Base-by-base conservation (phyloP, 2,329 filamentous ascomycete genomes). In the Fusarium poae region DNA sequence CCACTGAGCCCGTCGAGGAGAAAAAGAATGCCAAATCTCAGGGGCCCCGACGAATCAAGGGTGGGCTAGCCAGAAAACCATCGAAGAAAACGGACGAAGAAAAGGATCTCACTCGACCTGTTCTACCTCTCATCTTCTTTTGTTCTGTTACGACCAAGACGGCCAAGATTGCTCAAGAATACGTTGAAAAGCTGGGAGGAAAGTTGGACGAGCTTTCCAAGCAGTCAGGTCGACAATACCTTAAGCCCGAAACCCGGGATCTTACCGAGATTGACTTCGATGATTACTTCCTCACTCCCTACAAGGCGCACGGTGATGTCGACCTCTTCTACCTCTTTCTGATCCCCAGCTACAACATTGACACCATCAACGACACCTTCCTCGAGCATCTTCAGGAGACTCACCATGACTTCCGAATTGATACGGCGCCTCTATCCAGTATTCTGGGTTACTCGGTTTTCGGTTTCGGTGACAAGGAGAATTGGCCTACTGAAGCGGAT, bases 361-460 rank as follows among this genome's bases (percentile, higher is more conserved):
- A 97, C 75, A 95, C 92, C 10, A 92, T 97, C 70, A 88, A 97
- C 71, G 92, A 94, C 75, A 95, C 89, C 18, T 94, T 98, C 77
- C 83, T 98, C 25, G 89, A 93, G 68, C 93, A 97, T 77, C 82
- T 99, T 8, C 86, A 92, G 76, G 95, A 99, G 78, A 98, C 94
- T 0, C 95, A 98, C 77, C 89, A 98, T 80, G 96, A 99, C 79
- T 98, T 98, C 83, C 89, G 95, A 60, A 97, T 99, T 70, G 94
- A 98, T 74, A 97, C 94, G 0, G 91, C 92, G 0, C 91, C 96
- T 1, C 80, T 99, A 46, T 89, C 91, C 0, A 82, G 85, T 2
- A 80, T 98, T 18, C 82, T 94, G 4, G 95, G 95, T 11, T 98
- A 97, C 76, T 93, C 93, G 0, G 94, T 98, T 0, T 98, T 98